Evolutionary conservation across 2,329 filamentous ascomycete species (phyloP), one percentile per base, ranked within the genome.

Genomic region (Phoma sp.): DNA sequence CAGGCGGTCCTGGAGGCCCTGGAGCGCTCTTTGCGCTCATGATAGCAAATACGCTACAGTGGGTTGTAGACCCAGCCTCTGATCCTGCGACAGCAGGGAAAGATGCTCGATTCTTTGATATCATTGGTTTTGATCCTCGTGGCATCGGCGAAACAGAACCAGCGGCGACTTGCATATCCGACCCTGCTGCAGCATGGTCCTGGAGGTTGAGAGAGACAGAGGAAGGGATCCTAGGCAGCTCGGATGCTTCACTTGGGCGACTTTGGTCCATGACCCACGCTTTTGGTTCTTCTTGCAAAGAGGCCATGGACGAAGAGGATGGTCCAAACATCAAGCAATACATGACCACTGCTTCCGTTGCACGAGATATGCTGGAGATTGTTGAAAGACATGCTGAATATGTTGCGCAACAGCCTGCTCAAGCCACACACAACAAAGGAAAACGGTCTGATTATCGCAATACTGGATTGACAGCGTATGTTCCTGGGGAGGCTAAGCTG

Each of bases 301-400:
- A 62, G 15, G 48, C 60, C 2, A 47, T 62, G n/a, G 63, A 62
- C 1, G 59, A 61, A 5, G 65, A 64, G 32, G 59, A 68, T 29
- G 74, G 61, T 3, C 60, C 66, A 2, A 62, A 78, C 32, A 77
- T 79, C 57, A 75, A 75, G 54, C 67, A 73, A 40, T 79, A 78
- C 61, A 68, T 80, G 38, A 77, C 76, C 14, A 82, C 81, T 0
- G 77, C 79, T 1, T 77, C 74, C 20, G 78, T 80, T 2, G 80
- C 78, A 2, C 68, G 76, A 32, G 80, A 83, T 55, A 82, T 83
- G 78, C 65, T 83, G 7, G 74, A 77, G 33, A 74, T 83, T 29
- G 69, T 78, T 10, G 80, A 83, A 55, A 71, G 62, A 26, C 73
- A 79, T 34, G 77, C 72, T 7, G 69, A 76, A 21, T 78, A 65